Base-by-base conservation (phyloP, 768 basidiomycete genomes). In the Rhodotorula diobovata region DNA sequence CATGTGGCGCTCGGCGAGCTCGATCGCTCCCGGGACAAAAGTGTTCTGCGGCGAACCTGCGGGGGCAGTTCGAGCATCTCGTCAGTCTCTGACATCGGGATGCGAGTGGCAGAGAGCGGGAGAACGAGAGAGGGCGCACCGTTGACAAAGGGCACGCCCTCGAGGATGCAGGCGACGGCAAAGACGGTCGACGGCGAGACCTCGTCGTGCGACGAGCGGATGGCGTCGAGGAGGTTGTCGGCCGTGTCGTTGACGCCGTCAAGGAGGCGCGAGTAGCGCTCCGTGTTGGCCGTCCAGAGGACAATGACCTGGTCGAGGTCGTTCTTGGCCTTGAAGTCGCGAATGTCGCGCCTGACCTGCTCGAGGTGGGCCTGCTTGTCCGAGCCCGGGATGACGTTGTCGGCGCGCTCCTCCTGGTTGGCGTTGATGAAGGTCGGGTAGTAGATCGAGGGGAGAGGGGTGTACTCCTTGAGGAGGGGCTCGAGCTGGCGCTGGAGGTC, bases 201-300 rank as follows among this genome's bases (percentile, higher is more conserved):
- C 81, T 98, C 95, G 30, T 85, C 84, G 84, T 98, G 94, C 23
- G 91, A 93, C 11, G 79, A 71, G 81, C 89, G 86, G 83, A 99
- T 91, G 20, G 93, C 84, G 50, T 83, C 82, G 76, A 99, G 87
- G 62, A 99, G 81, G 79, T 89, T 90, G 76, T 90, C 89, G 4
- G 92, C 89, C 23, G 93, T 94, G 80, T 99, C 94, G 81, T 98
- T 98, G 68, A 97, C 87, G 54, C 95, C 96, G 21, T 90, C 85
- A 80, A 97, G 88, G 81, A 99, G 88, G 73, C 93, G 92, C 76
- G 90, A 88, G 86, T 93, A 99, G 68, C 95, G 90, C 84, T 98
- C 96, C 28, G 95, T 99, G 83, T 99, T 97, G 76, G 91, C 76
- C 25, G 95, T 98, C 95, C 95, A 98, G 84, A 98, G 94, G 72